Percentiles rank a stretch among this genome's conserved stretches.
Evolutionary conservation across 1,139 yeast species (phyloP).

Genomic region (Hansenula lynferdii): DNA sequence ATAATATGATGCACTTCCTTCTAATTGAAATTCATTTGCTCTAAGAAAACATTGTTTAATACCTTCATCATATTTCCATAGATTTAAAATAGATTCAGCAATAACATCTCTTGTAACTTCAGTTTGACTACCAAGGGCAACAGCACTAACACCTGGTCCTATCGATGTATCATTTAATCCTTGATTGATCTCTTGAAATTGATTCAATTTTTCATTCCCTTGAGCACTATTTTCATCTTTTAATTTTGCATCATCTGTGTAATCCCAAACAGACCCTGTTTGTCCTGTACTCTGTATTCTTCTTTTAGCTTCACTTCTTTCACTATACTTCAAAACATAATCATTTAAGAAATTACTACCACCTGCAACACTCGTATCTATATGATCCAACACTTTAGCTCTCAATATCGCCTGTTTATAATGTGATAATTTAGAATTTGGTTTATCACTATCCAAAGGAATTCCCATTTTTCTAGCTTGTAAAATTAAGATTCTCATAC

Average conservation of each 20-base stretch:
- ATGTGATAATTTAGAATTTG: constrained; percentile 37
- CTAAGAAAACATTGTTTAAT: constrained; percentile 55
- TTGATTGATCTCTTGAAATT: constrained; percentile 25
- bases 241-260: constrained; percentile 14
- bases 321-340: constrained; percentile 59
- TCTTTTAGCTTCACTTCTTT: constrained; percentile 45
- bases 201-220: constrained; percentile 14
- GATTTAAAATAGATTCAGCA: constrained; percentile 59
- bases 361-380: constrained; percentile 67
- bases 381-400: constrained; percentile 55
- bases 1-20: constrained; percentile 73
- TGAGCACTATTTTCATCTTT: too few species aligned
- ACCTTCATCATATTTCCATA: constrained; percentile 72
- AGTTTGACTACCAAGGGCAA: constrained; percentile 9
- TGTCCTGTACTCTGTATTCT: constrained; percentile 51
- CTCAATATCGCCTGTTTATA: constrained; percentile 47
- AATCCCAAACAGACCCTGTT: constrained; percentile 43
- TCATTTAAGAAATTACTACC: constrained; percentile 60
- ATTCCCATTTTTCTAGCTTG: constrained; percentile 65
- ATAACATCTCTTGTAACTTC: constrained; percentile 37
- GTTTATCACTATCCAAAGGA: constrained; percentile 54
- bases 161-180: constrained; percentile 23
- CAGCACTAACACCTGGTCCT: constrained; percentile 21
- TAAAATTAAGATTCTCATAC: constrained; percentile 76
- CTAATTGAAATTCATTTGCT: constrained; percentile 77